A percentile compares a stretch with the other conserved stretches of the same genome.
Evolutionary conservation across 495 filamentous ascomycete genomes (phyloP).

Genomic region (Penicillium riverlandense): DNA sequence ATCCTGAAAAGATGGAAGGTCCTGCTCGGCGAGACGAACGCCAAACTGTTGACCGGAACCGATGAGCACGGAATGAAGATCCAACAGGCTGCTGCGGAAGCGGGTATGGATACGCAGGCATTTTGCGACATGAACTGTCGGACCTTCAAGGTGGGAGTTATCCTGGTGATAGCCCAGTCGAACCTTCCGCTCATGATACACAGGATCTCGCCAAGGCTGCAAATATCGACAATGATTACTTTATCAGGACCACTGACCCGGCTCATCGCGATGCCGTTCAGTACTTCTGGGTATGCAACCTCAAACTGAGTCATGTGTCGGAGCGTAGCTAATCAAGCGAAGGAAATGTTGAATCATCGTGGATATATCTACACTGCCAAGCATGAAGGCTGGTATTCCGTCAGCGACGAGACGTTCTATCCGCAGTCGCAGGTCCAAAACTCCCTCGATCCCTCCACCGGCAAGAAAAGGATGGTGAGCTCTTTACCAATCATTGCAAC

Average conservation of each 20-base stretch:
- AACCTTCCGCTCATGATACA: not conserved
- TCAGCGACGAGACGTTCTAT: conserved; percentile 95
- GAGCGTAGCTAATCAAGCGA: conserved; percentile 6
- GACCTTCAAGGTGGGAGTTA: conserved; percentile 34
- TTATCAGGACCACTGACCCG: conserved; percentile 82
- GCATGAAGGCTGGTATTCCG: conserved; percentile 94
- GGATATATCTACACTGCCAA: conserved; percentile 79
- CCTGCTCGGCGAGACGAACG: conserved; percentile 56
- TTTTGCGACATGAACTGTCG: conserved; percentile 54
- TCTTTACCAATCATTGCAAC: not conserved
- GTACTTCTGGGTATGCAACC: conserved; percentile 71
- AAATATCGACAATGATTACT: conserved; percentile 67
- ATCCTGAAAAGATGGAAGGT: conserved; percentile 88
- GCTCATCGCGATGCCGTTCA: conserved; percentile 81
- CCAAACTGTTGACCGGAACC: conserved; percentile 83
- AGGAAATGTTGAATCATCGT: conserved; percentile 60
- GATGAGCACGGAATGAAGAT: conserved; percentile 99
- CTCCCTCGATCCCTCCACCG: conserved; percentile 69
- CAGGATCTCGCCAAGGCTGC: conserved; percentile 61
- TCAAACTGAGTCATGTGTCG: not conserved
- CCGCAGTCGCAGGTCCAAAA: conserved; percentile 66
- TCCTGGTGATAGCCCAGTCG: not conserved
- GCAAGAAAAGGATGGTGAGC: conserved; percentile 65
- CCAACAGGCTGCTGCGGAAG: conserved; percentile 69
- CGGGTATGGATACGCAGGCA: conserved; percentile 52